Evolutionary conservation across 345 rosid species (phyloP), one percentile per base, ranked within the genome.

Genomic region (Laguncularia racemosa): DNA sequence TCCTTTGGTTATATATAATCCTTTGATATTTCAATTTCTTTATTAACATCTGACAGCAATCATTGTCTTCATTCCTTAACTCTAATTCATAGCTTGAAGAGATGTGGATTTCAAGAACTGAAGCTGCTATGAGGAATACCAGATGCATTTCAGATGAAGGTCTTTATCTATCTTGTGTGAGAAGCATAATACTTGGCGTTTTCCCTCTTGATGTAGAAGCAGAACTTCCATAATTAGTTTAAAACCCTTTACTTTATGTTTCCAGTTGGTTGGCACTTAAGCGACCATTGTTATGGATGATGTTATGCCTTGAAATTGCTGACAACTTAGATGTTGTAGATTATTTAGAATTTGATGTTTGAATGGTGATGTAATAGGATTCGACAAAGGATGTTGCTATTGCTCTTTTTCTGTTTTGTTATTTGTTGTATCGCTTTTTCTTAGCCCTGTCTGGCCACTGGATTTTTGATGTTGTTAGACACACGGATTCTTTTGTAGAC

Each of bases 331-430:
- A 63, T 70, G 66, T 58, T 55, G 66, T 68, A 66, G 76, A 68
- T 57, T 68, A 57, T 52, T 45, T 45, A 67, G 73, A 66, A 60
- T 60, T 68, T 50, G 55, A 14, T 55, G 49, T 52, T 64, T 61
- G 73, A 53, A 71, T 57, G 51, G 62, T 68, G 69, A 61, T 68
- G 74, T 65, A 70, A 50, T 79, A 73, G 81, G 81, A 64, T 56
- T 65, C 65, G 71, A 73, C 56, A 48, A 60, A 63, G 62, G 70
- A 60, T 70, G 69, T 70, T 60, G 47, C 69, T 57, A 63, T 64
- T 65, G 74, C 68, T 53, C 68, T 46, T 65, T 62, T 20, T 46
- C 60, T 67, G 44, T 46, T 52, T 57, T 66, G 64, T 61, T 67
- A 44, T 56, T 71, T 71, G 65, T 71, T 68, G 73, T 76, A 68